Base-by-base conservation (phyloP, 1,284 basidiomycete species). In the Trichosporon sp. region DNA sequence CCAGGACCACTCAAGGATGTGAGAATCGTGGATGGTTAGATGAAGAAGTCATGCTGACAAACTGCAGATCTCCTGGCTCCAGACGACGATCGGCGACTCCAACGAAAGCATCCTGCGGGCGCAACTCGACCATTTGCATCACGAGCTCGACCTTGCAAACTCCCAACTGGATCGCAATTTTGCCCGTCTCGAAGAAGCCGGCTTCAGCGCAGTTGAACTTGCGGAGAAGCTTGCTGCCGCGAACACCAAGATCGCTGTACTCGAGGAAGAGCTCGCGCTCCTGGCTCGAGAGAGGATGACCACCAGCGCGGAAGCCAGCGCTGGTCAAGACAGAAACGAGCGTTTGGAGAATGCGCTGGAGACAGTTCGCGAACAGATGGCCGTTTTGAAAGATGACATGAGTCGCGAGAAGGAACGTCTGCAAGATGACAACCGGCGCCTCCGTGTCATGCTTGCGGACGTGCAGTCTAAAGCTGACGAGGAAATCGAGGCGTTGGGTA, bases 121-220 rank as follows among this genome's bases (percentile, higher is more conserved):
- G 5, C 83, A 85, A 65, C 78, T 86, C 14, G 83, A 85, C 56
- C 79, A 81, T 19, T 79, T 87, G n/a, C 82, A 84, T 51, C 68
- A 76, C 0, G 83, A 86, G 70, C 79, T 86, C 16, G 72, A 78
- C 4, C 74, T 78, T 12, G 85, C 84, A 11, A 85, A 86, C 72
- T 73, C 76, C 1, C 82, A 85, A 48, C 81, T 87, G 11, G 86
- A 87, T 76, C 74, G 78, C 67, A 86, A 86, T 78, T 84, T 86
- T 67, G 78, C 76, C 31, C 77, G 84, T 43, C 81, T 87, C 14
- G 84, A 85, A 68, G 77, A 78, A 6, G 84, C 85, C 0, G 85
- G 85, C 0, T 70, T 83, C 16, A 79, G 81, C 10, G 80, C 81
- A 1, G 73, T 85, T n/a, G 72, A 76, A 1, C 76, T 87, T n/a